Evolutionary conservation across 176 grass and related monocot species (phyloP), one percentile per base, ranked within the genome.

Genomic region (Cenchrus fungigraminus): DNA sequence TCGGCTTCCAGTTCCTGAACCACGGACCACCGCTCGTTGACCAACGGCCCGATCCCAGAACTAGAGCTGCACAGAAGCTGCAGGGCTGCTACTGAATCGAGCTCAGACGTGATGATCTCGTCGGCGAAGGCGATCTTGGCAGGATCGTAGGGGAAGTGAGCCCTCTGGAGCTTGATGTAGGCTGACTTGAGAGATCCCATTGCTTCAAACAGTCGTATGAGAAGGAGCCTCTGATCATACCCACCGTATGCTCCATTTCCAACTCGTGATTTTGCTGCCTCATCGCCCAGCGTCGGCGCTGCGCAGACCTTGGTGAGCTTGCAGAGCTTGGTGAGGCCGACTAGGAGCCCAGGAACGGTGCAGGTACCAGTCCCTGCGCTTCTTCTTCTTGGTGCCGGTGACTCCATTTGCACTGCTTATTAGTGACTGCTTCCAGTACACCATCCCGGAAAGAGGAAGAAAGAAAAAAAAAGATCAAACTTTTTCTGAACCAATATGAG

Each of bases 131-230:
- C 57, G 0, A 53, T 50, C 31, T 16, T 65, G 31, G 71, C 10
- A 1, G 46, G 70, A 4, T 74, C 47, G 12, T 65, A 83, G 6
- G 82, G 71, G 11, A 74, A 10, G 58, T 83, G 82, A 37, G 71
- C 82, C 7, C 45, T 73, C 58, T 83, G 82, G 17, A 83, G 58
- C 58, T 65, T 65, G 19, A 83, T 34, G 82, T 83, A 83, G 71
- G 70, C 29, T 10, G 82, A 74, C 31, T 74, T 83, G 70, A 83
- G 70, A 15, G 70, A 7, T 15, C 17, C 12, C 12, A 74, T 62
- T 2, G 59, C 45, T 12, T 83, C 58, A 8, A 83, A 43, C 12
- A 74, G 28, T 2, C 59, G 10, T 5, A 16, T 10, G 12, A 84
- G 14, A 0, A 84, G 31, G 1, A 84, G 20, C 46, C 19, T 53